Percentiles rank a stretch among this genome's conserved stretches.
These are phyloP conservation scores for Suillus lakei DNA, from an alignment of 768 basidiomycete genomes.

Conservation along the genomic window DNA sequence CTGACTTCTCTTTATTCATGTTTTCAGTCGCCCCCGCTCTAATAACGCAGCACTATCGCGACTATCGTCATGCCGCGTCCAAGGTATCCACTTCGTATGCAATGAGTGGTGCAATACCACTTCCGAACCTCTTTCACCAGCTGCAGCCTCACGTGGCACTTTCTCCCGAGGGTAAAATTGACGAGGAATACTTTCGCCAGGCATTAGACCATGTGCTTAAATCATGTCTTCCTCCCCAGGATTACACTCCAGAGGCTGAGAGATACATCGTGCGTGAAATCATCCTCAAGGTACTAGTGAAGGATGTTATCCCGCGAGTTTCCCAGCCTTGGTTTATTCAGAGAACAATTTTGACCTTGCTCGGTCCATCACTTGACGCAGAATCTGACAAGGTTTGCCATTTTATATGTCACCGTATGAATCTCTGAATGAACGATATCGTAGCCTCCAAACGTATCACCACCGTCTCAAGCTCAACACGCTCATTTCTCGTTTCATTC, in stretches of 20 bases:
- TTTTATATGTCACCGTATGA: not conserved
- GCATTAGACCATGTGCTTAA: constrained; percentile 78
- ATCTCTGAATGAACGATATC: constrained; percentile 5
- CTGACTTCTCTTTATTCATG: constrained; percentile 65
- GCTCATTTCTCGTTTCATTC: constrained; percentile 52
- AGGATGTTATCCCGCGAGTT: constrained; percentile 68
- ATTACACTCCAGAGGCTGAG: constrained; percentile 74
- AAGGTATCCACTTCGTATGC: constrained; percentile 77
- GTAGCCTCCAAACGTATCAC: constrained; percentile 26
- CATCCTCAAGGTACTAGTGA: constrained; percentile 75
- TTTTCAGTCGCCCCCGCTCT: constrained; percentile 67
- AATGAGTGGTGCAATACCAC: constrained; percentile 60
- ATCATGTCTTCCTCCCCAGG: constrained; percentile 73
- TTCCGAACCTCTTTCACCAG: constrained; percentile 75
- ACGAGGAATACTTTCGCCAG: constrained; percentile 81
- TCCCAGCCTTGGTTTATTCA: constrained; percentile 93
- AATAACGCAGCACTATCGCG: constrained; percentile 75
- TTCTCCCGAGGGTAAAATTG: constrained; percentile 62
- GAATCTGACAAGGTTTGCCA: constrained; percentile 25
- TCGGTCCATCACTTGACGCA: constrained; percentile 51
- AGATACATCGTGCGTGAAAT: constrained; percentile 86
- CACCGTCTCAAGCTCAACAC: constrained; percentile 31
- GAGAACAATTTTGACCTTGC: constrained; percentile 63
- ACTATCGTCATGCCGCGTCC: constrained; percentile 70
- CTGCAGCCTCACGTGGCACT: constrained; percentile 88